Percentiles rank a stretch among this genome's conserved stretches.
Conservation (phyloP, 345 rosid species). For the Crucihimalaya himalaica region DNA sequence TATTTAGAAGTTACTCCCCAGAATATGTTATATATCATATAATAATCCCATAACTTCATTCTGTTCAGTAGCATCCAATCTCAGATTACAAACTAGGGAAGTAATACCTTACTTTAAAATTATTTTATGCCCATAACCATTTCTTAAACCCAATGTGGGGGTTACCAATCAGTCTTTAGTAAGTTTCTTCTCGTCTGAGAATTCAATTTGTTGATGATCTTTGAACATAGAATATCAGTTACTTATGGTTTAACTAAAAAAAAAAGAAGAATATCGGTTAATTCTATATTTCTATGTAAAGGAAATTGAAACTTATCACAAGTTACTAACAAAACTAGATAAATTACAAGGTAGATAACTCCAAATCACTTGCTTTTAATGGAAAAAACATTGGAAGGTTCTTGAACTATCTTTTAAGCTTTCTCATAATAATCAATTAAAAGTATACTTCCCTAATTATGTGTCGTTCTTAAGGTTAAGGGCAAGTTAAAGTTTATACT, state of each 20-base stretch:
- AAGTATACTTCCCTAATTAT: slow-evolving; percentile 13
- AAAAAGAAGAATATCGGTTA: background rate
- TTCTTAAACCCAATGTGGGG: background rate
- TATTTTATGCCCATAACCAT: background rate
- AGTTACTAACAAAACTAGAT: background rate
- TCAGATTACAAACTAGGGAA: background rate
- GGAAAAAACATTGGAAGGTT: background rate
- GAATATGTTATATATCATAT: background rate
- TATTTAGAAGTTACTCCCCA: background rate
- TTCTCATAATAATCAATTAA: background rate
- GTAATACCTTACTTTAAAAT: background rate
- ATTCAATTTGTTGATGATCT: background rate
- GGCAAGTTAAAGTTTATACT: background rate
- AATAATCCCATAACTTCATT: slow-evolving; percentile 1
- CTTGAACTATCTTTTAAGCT: background rate
- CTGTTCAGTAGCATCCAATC: background rate
- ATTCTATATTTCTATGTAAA: background rate
- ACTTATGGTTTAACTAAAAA: background rate
- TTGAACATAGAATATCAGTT: background rate
- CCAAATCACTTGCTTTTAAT: background rate
- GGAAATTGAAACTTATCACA: background rate
- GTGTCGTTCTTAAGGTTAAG: background rate
- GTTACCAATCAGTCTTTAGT: background rate
- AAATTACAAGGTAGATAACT: background rate
- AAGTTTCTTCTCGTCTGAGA: background rate